Percentiles rank a stretch among this genome's conserved stretches.
Conservation (phyloP, 1,284 basidiomycete species). For the Trametes sp. region DNA sequence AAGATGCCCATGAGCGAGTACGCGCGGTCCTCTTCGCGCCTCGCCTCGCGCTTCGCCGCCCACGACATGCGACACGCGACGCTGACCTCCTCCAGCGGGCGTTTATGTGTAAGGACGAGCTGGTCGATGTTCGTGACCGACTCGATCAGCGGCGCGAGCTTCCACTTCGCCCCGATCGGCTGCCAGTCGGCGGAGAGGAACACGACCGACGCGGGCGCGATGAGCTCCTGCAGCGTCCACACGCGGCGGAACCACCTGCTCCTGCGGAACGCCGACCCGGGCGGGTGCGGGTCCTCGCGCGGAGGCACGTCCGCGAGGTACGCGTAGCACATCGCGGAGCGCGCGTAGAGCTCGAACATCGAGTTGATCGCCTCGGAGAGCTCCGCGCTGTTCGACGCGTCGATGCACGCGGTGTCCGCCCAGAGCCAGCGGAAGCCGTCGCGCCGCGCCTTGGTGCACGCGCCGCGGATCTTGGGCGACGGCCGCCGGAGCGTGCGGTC, state of each 20-base stretch:
- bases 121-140: conserved; percentile 26
- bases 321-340: conserved; percentile 30
- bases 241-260: conserved; percentile 26
- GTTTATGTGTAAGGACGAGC: conserved; percentile 22
- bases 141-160: conserved; percentile 23
- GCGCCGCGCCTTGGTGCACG: conserved; percentile 17
- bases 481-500: conserved; percentile 11
- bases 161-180: conserved; percentile 20
- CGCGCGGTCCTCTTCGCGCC: conserved; percentile 26
- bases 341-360: conserved; percentile 25
- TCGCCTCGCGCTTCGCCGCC: conserved; percentile 23
- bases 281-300: conserved; percentile 15
- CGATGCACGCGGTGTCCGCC: conserved; percentile 30
- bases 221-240: conserved; percentile 32
- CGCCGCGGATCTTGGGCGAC: conserved; percentile 21
- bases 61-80: conserved; percentile 30
- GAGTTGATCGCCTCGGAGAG: conserved; percentile 32
- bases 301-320: conserved; percentile 26
- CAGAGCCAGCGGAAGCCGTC: conserved; percentile 28
- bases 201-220: conserved; percentile 24
- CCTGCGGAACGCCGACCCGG: conserved; percentile 14
- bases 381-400: conserved; percentile 28
- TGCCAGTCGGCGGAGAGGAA: conserved; percentile 27
- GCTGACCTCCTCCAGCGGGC: conserved; percentile 24
- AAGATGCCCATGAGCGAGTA: conserved; percentile 32